phyloP scores from a whole-genome alignment of 768 basidiomycete genomes.

The Tephrocybe sp. region DNA sequence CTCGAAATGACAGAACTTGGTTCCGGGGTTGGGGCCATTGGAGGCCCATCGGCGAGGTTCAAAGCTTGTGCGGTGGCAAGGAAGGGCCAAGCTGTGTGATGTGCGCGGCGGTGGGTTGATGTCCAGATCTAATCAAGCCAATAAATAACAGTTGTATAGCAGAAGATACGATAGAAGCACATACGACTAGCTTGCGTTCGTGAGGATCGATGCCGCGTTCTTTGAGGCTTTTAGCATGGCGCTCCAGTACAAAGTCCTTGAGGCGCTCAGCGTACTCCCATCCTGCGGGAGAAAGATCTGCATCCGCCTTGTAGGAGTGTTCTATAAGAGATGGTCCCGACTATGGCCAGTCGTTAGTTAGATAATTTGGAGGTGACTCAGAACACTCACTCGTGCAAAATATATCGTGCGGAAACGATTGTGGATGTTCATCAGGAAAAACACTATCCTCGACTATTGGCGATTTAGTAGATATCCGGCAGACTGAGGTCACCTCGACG shows the following conservation, averaged over 20 bases:
- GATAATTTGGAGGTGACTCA: background rate
- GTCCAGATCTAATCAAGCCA: conserved; percentile 99
- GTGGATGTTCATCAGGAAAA: conserved; percentile 99
- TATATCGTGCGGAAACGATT: conserved; percentile 91
- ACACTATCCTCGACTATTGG: conserved; percentile 84
- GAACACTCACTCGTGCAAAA: conserved; percentile 79
- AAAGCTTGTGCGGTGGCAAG: conserved; percentile 34
- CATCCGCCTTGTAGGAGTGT: conserved; percentile 98
- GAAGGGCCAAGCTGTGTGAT: conserved; percentile 98
- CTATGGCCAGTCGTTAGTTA: conserved; percentile 36
- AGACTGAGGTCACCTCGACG: conserved; percentile 8
- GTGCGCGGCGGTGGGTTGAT: conserved; percentile 86
- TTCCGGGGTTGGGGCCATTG: conserved; percentile 9
- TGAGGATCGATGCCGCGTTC: conserved; percentile 62
- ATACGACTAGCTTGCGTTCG: conserved; percentile 65
- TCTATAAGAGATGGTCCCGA: conserved; percentile 98
- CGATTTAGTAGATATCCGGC: conserved; percentile 5
- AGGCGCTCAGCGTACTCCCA: conserved; percentile 93
- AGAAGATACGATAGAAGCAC: conserved; percentile 19
- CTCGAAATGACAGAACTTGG: conserved; percentile 4
- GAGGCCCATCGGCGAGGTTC: conserved; percentile 10
- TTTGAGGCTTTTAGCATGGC: conserved; percentile 74
- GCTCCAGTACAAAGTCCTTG: conserved; percentile 85
- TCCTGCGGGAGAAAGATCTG: conserved; percentile 90
- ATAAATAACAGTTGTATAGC: background rate